A percentile compares a stretch with the other conserved stretches of the same genome.
Conservation (phyloP, 2,329 filamentous ascomycete species). For the Penicillium sp. region DNA sequence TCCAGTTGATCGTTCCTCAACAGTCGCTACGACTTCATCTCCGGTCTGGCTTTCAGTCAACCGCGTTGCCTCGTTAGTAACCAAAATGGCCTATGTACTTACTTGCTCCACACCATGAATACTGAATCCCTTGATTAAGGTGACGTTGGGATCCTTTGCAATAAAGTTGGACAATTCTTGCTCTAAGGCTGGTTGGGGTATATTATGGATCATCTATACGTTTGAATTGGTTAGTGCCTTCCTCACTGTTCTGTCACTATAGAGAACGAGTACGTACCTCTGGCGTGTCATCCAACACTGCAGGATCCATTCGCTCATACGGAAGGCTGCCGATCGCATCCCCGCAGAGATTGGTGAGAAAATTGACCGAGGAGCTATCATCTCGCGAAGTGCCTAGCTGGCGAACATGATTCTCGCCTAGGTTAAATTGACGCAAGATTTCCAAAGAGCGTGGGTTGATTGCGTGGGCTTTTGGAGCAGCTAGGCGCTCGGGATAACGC, state of each 20-base stretch:
- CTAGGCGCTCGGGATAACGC: slow-evolving; percentile 15
- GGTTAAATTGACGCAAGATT: slow-evolving; percentile 16
- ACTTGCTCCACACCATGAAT: slow-evolving; percentile 5
- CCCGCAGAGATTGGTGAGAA: slow-evolving; percentile 31
- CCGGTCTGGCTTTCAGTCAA: neutral
- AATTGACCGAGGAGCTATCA: slow-evolving; percentile 34
- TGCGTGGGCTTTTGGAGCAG: slow-evolving; percentile 20
- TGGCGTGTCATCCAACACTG: slow-evolving; percentile 28
- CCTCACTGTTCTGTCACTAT: fast-evolving
- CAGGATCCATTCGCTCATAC: slow-evolving; percentile 19
- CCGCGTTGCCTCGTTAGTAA: neutral
- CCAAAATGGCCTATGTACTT: neutral
- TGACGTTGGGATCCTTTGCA: neutral
- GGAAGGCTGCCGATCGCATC: slow-evolving; percentile 29
- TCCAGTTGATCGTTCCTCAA: slow-evolving; percentile 3
- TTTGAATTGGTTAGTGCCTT: neutral
- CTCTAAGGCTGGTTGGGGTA: slow-evolving; percentile 11
- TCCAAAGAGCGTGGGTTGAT: slow-evolving; percentile 20
- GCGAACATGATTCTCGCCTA: slow-evolving; percentile 18
- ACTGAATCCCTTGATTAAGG: slow-evolving; percentile 4
- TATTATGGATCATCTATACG: slow-evolving; percentile 10
- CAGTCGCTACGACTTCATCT: neutral
- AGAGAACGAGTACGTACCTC: slow-evolving; percentile 22
- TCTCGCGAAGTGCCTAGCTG: slow-evolving; percentile 25
- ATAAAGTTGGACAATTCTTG: slow-evolving; percentile 2